Evolutionary conservation across 257 asterid genomes (phyloP).

Genomic region (Gentiana dahurica): DNA sequence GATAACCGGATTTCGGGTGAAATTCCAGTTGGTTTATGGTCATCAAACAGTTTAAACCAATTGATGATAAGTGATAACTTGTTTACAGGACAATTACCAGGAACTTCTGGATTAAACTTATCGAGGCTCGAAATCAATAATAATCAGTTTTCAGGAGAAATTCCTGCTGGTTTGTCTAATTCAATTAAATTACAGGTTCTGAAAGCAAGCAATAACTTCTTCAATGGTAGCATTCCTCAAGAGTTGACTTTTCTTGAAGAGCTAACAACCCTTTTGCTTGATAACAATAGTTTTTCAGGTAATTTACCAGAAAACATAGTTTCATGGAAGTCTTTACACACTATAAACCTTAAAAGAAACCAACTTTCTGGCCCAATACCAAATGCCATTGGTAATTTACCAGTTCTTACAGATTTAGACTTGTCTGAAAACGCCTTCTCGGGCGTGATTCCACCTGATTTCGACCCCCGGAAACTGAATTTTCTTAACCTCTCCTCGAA

Average conservation of each 20-base stretch:
- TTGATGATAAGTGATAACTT: conserved; percentile 39
- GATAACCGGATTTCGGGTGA: conserved; percentile 44
- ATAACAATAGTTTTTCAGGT: conserved; percentile 63
- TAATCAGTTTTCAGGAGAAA: conserved; percentile 58
- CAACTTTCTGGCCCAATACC: conserved; percentile 72
- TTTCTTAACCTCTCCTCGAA: conserved; percentile 65
- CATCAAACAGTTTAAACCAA: conserved; percentile 12
- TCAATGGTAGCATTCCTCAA: conserved; percentile 49
- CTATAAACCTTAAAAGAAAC: conserved; percentile 46
- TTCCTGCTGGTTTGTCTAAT: conserved; percentile 48
- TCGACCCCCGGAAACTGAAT: conserved; percentile 24
- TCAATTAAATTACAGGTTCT: conserved; percentile 36
- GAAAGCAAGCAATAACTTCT: conserved; percentile 49
- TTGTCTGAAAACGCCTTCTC: conserved; percentile 60
- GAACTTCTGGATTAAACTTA: conserved; percentile 22
- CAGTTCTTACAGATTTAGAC: conserved; percentile 40
- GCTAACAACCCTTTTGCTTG: conserved; percentile 29
- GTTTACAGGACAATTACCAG: conserved; percentile 60
- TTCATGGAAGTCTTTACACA: conserved; percentile 53
- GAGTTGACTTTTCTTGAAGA: conserved; percentile 47
- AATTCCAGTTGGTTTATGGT: conserved; percentile 65
- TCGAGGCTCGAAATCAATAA: conserved; percentile 36
- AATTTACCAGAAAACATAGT: conserved; percentile 39
- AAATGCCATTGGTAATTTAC: conserved; percentile 33
- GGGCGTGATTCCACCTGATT: conserved; percentile 52